Evolutionary conservation across 371 early-diverging fungal species (phyloP).

Genomic region (Mucor plumbeus): DNA sequence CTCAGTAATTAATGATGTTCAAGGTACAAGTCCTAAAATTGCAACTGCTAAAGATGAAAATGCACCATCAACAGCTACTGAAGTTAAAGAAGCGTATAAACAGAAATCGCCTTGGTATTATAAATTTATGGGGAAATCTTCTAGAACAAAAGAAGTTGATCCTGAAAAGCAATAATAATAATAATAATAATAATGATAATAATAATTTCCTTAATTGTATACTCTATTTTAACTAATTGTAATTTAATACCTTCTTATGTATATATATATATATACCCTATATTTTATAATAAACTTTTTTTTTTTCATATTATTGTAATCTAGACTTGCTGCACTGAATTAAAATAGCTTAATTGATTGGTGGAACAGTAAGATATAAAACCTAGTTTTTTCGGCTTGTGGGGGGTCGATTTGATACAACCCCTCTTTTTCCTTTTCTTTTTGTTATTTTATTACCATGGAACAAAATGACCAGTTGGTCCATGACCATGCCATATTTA

Average conservation of each 20-base stretch:
- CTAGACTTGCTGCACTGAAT: background rate
- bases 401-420: background rate
- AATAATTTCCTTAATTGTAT: background rate
- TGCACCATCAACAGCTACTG: background rate
- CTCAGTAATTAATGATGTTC: background rate
- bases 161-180: background rate
- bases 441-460: slow-evolving; percentile 2
- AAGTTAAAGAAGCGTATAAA: slow-evolving; percentile 3
- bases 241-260: slow-evolving; percentile 5
- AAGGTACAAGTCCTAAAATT: background rate
- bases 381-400: background rate
- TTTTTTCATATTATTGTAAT: background rate
- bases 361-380: slow-evolving; percentile 4
- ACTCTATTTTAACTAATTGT: background rate
- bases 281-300: background rate
- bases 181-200: background rate
- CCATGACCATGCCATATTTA: slow-evolving; percentile 47
- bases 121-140: background rate
- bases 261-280: background rate
- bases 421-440: slow-evolving; percentile 2
- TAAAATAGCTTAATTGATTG: slow-evolving; percentile 1
- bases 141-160: background rate
- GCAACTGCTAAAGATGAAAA: background rate
- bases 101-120: background rate
- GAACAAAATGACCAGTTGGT: slow-evolving; percentile 18